Base-by-base conservation (phyloP, 2,329 filamentous ascomycete genomes). In the Cladophialophora yegresii region DNA sequence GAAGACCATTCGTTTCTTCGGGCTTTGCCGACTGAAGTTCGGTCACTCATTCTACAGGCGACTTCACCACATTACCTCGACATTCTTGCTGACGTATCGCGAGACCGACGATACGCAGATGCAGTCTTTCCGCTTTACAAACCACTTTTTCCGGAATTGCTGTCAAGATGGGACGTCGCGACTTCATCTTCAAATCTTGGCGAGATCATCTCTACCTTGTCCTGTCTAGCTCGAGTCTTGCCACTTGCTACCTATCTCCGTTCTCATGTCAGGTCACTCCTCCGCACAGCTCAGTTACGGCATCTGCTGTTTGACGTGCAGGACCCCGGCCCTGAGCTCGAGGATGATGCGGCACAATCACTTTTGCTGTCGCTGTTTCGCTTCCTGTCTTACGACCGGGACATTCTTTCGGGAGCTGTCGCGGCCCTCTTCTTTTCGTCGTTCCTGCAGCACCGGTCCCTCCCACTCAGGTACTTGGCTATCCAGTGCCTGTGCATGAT, bases 401-500 rank as follows among this genome's bases (percentile, higher is more conserved):
- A 84, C 50, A 84, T 83, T 4, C 96, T 93, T 73, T 84, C 84
- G 9, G 79, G 78, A 64, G 80, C 87, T 71, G 83, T 92, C 36
- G 85, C 85, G 40, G 87, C 89, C 0, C 83, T 86, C 54, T 84
- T 85, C 67, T 81, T 96, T 50, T 87, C 92, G 77, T 77, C 77
- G 32, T 80, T 96, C 12, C 89, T 96, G 70, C 79, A 81, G 51
- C 83, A 86, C 71, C 60, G 75, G 54, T 82, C 83, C 69, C 79
- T 77, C 64, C 79, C 84, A 16, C 84, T 96, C 57, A 86, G 90
- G 77, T 96, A 93, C 76, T 82, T 98, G 66, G 89, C 92, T 13
- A 84, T 96, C 62, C 86, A 92, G 68, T 86, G 93, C 64, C 90
- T 96, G 69, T 92, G 89, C 73, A 82, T 91, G 67, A 86, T 92